Base-by-base conservation (phyloP, 495 filamentous ascomycete species). In the Thermochaetoides thermophila region DNA sequence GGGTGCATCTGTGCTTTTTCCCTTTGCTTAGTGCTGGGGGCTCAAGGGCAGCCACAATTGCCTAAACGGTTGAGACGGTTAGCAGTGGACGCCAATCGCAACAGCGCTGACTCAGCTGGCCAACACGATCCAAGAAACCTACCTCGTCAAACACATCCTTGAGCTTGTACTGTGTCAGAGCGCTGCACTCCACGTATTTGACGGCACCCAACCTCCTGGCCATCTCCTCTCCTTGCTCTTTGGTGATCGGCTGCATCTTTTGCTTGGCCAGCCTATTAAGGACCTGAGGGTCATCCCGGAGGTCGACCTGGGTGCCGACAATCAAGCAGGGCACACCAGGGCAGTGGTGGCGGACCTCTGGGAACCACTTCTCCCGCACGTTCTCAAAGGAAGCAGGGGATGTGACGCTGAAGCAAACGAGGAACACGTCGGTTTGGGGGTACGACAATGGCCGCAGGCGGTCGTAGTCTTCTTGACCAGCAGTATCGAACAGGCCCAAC, bases 111-210 rank as follows among this genome's bases (percentile, higher is more conserved):
- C n/a, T n/a, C n/a, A n/a, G n/a, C n/a, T n/a, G n/a, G n/a, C 13
- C 5, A 17, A 14, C 15, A 7, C n/a, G 15, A 9, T 20, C 13
- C 17, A 27, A 23, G 13, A 48, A 27, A 56, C 71, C 29, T 70
- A 94, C 87, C 82, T 97, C 89, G 45, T 97, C 89, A 57, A 97
- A 97, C 17, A 97, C 89, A 54, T 97, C 91, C 69, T 97, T 97
- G 34, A 97, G 64, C 61, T 94, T 94, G 60, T 86, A 93, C 65
- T 97, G 89, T 23, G 89, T 97, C 57, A 97, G 61, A 20, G 89
- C 89, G 49, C 84, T 93, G 62, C 89, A 97, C 62, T 97, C 89
- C 32, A 97, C 89, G 41, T 96, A 97, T 65, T 95, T 95, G 36
- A 97, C 85, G 5, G 89, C 89, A 28, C 83, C 84, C 9, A 97